Conservation (phyloP, 805 yeast species). For the Kodamaea leandrae region DNA sequence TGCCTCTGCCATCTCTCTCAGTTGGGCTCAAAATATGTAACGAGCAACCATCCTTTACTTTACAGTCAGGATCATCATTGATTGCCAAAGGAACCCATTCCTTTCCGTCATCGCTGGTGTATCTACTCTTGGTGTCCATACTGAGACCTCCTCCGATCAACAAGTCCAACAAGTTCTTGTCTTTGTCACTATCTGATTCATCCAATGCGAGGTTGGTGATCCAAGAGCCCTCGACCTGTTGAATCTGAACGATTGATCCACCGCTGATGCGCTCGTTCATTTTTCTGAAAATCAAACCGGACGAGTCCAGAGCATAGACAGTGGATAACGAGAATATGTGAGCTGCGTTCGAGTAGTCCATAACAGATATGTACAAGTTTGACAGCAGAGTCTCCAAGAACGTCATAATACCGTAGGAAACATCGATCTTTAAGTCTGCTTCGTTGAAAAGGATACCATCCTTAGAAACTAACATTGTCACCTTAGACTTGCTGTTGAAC, state of each 20-base stretch:
- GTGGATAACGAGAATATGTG: constrained; percentile 25
- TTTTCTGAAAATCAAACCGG: constrained; percentile 50
- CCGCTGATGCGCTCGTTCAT: constrained; percentile 43
- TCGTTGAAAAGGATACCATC: constrained; percentile 42
- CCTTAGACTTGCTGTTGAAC: constrained; percentile 35
- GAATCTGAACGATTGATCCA: constrained; percentile 45
- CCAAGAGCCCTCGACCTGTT: constrained; percentile 61
- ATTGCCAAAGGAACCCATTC: constrained; percentile 51
- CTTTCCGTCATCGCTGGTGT: constrained; percentile 52
- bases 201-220: constrained; percentile 41
- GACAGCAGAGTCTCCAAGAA: constrained; percentile 39
- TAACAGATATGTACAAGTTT: constrained; percentile 31
- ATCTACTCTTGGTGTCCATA: constrained; percentile 28
- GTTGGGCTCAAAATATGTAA: constrained; percentile 37
- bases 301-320: constrained; percentile 53
- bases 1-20: constrained; percentile 41
- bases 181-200: constrained; percentile 8
- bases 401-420: constrained; percentile 34
- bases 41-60: constrained; percentile 47
- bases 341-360: constrained; percentile 18
- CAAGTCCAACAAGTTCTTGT: constrained; percentile 25
- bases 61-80: constrained; percentile 44
- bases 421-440: constrained; percentile 39
- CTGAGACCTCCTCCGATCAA: constrained; percentile 19
- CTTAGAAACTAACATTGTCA: constrained; percentile 44